Evolutionary conservation across 352 stramenopile species (phyloP).

Genomic region (Phytophthora sansomeana): DNA sequence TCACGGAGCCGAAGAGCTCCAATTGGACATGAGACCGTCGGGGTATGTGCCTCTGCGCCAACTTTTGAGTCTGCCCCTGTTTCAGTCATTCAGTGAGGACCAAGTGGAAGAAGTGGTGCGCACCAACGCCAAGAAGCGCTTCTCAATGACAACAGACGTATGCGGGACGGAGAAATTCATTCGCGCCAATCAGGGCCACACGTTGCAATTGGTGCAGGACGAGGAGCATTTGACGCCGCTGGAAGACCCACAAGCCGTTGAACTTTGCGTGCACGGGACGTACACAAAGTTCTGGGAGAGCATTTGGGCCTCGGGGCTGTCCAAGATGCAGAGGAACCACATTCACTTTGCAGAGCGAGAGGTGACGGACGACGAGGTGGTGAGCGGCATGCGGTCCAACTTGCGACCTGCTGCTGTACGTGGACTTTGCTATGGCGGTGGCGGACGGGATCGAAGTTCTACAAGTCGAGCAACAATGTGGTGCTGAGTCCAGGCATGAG

Average conservation of each 20-base stretch:
- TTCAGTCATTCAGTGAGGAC: conserved; percentile 54
- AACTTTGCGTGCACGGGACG: conserved; percentile 81
- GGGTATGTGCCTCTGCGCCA: conserved; percentile 69
- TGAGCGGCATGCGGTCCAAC: conserved; percentile 79
- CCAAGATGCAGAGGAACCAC: conserved; percentile 86
- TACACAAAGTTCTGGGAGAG: conserved; percentile 76
- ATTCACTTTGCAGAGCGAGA: conserved; percentile 84
- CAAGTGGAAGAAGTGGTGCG: conserved; percentile 76
- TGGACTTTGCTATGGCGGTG: conserved; percentile 68
- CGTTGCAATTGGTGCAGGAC: conserved; percentile 69
- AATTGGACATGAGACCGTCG: conserved; percentile 71
- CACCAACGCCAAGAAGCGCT: conserved; percentile 80
- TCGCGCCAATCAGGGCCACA: conserved; percentile 87
- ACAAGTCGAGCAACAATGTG: conserved; percentile 87
- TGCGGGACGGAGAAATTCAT: conserved; percentile 57
- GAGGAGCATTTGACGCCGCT: conserved; percentile 76
- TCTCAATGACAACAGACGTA: conserved; percentile 68
- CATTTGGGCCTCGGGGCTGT: conserved; percentile 66
- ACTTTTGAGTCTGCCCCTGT: conserved; percentile 63
- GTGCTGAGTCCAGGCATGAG: conserved; percentile 70
- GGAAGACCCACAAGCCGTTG: conserved; percentile 50
- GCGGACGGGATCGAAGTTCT: conserved; percentile 82
- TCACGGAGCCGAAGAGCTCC: conserved; percentile 74
- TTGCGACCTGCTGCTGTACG: conserved; percentile 83
- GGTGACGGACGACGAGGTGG: conserved; percentile 56